Evolutionary conservation across 2,329 filamentous ascomycete genomes (phyloP), one percentile per base, ranked within the genome.

Genomic region (Aspergillus carbonarius): DNA sequence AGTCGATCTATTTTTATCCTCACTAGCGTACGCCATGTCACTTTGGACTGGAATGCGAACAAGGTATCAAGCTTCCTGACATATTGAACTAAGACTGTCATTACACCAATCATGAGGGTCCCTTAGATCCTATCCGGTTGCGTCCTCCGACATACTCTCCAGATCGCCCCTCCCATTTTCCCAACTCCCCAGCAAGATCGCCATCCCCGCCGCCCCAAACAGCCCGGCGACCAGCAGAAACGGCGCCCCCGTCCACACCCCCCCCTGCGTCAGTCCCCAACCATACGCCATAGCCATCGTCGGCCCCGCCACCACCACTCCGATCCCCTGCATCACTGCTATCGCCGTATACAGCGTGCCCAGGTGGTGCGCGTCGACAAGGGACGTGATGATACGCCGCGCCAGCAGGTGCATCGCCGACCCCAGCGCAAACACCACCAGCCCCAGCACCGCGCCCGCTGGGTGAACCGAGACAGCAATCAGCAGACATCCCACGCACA

Each of bases 271-370:
- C 42, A 47, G 7, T 47, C 42, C 42, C 42, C 42, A 47, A 7
- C 42, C 20, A 30, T 47, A 47, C 6, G 23, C 23, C 15, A 25
- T 30, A 10, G 42, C 42, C 42, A 47, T 25, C 42, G 46, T 37
- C 4, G 70, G 70, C 1, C 68, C 67, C 0, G 69, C 64, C 9
- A 70, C 32, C 6, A 72, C 48, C 4, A 46, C 52, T 2, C 69
- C 68, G 3, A 70, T 13, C 2, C 64, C 61, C 15, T 63, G 60
- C 8, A 63, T 60, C 25, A 74, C 63, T 1, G 66, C 64, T 32
- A 68, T 63, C 8, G 65, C 65, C 12, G 71, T 63, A 35, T 72
- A 72, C 27, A 74, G 49, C 3, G 68, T 69, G 7, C 69, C 70
- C 18, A 71, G 62, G 18, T 72, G 66, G 13, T 67, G 63, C 5